A percentile compares a stretch with the other conserved stretches of the same genome.
Conservation (phyloP, 257 asterid genomes). For the Handroanthus guayacan region DNA sequence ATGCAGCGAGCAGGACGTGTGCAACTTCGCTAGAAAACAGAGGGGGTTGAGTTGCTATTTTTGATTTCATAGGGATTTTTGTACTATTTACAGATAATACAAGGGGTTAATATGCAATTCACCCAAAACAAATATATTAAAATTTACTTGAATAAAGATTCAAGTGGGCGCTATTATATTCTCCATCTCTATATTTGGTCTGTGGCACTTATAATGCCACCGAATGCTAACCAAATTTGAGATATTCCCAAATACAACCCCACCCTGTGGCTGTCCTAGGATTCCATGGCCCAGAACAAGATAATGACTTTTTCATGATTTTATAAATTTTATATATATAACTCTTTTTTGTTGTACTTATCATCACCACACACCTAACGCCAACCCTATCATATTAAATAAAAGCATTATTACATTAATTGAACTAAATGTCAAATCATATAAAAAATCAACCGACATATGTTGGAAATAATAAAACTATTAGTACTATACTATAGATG, state of each 20-base stretch:
- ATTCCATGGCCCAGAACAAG: constrained; percentile 57
- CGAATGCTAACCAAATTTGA: constrained; percentile 42
- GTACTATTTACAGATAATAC: too few species aligned
- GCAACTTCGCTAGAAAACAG: too few species aligned
- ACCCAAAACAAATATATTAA: too few species aligned
- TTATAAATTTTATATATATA: neutral
- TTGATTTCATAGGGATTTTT: too few species aligned
- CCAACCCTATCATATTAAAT: constrained; percentile 56
- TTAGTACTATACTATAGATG: neutral
- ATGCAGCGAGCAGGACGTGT: too few species aligned
- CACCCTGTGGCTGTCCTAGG: constrained; percentile 58
- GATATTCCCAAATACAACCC: constrained; percentile 44
- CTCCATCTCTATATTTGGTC: too few species aligned
- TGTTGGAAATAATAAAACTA: neutral
- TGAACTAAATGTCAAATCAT: constrained; percentile 28
- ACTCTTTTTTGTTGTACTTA: constrained; percentile 35
- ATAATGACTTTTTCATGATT: constrained; percentile 19
- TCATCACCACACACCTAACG: constrained; percentile 35
- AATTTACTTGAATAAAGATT: too few species aligned
- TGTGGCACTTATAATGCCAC: constrained; percentile 29
- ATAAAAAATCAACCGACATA: neutral
- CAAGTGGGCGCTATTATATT: too few species aligned
- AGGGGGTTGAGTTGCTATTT: too few species aligned
- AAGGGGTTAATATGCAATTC: too few species aligned
- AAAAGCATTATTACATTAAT: neutral